Base-by-base conservation (phyloP, 495 filamentous ascomycete species). In the Hypoxylon fuscum region DNA sequence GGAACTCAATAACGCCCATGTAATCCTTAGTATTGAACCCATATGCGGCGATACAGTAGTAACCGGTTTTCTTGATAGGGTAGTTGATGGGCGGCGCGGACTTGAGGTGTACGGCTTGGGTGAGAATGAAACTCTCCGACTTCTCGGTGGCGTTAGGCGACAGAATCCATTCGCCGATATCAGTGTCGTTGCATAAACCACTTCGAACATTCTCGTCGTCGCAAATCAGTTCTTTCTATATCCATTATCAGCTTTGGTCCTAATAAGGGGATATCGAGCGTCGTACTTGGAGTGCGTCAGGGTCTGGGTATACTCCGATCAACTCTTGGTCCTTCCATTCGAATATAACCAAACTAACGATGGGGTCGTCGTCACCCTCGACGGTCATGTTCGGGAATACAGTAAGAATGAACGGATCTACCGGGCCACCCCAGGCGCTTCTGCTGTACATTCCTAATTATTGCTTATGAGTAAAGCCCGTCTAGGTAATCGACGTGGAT, bases 21-120 rank as follows among this genome's bases (percentile, higher is more conserved):
- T 93, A 99, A 22, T 82, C 69, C 7, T 79, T 75, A n/a, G 79
- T 78, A 23, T 79, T 81, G 70, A 83, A 92, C 21, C 79, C 80
- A 62, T 85, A 87, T 17, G 93, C 91, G 61, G 89, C 85, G 47
- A 99, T 90, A 66, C 95, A 99, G 76, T 96, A 99, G 78, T 97
- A 99, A 29, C 95, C 95, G 0, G 95, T 99, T 72, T 88, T 89
- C 50, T 85, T 85, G 40, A 97, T 87, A 12, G 81, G 81, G 66
- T 97, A 99, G 23, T 90, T 88, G 74, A 96, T 84, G 0, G 90
- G 83, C 7, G 61, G 64, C 5, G 90, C 83, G 58, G 90, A 78
- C 64, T 91, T 95, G 23, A 98, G 83, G 73, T 97, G 86, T 50
- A 98, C 79, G 12, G 91, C 90, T 73, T 89, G 72, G 45, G 92